Percentiles rank a stretch among this genome's conserved stretches.
These are phyloP conservation scores for Smittium culicis DNA, from an alignment of 371 early-diverging fungal species.

Conservation along the genomic window DNA sequence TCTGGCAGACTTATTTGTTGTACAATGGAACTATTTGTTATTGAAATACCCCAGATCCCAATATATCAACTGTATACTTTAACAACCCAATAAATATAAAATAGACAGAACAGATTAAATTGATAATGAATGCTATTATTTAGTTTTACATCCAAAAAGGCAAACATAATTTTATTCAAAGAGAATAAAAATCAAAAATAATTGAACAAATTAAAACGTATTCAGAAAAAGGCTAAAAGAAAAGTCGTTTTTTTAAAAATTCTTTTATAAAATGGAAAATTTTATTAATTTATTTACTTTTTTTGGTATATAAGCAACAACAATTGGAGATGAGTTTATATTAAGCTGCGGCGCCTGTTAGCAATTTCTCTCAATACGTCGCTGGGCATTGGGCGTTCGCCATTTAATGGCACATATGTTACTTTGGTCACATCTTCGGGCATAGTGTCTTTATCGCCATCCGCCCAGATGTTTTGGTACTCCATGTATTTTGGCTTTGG, in stretches of 20 bases:
- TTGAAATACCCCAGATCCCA: conserved; percentile 45
- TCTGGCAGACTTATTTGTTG: conserved; percentile 70
- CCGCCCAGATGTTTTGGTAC: conserved; percentile 29
- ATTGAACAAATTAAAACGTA: too few relatives aligned
- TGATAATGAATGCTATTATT: too few relatives aligned
- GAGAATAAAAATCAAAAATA: too few relatives aligned
- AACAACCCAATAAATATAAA: too few relatives aligned
- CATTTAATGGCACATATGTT: conserved; percentile 32
- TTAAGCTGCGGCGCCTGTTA: conserved; percentile 12
- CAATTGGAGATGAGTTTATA: conserved; percentile 3
- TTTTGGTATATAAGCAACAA: too few relatives aligned
- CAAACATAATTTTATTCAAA: too few relatives aligned
- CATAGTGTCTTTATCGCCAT: conserved; percentile 34
- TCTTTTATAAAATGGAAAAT: too few relatives aligned
- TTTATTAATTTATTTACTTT: too few relatives aligned
- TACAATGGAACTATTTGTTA: conserved; percentile 71
- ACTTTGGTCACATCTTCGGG: conserved; percentile 32
- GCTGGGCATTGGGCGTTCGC: conserved; percentile 36
- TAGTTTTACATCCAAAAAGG: too few relatives aligned
- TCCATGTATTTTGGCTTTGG: conserved; percentile 33
- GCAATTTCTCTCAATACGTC: conserved; percentile 27
- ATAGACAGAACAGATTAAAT: too few relatives aligned
- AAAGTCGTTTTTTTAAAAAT: too few relatives aligned
- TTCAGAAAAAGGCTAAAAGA: too few relatives aligned
- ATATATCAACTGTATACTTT: conserved; percentile 60